These are phyloP conservation scores for Alliaria petiolata DNA, from an alignment of 345 rosid genomes.

Conservation along the genomic window DNA sequence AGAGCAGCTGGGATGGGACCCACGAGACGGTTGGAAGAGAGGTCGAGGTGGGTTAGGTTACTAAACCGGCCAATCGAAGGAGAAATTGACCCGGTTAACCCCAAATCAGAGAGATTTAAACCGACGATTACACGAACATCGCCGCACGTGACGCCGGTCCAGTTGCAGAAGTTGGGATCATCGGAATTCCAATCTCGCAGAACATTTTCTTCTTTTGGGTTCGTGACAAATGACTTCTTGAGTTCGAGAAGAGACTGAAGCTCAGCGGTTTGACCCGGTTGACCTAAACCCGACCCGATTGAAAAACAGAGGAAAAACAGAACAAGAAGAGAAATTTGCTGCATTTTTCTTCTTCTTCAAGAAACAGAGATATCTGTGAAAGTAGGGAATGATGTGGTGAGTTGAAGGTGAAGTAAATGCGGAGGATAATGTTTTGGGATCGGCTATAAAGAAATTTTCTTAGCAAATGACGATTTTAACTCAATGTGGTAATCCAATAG, in stretches of 20 bases:
- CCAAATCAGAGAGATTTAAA: slow-evolving; percentile 59
- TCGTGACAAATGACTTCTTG: slow-evolving; percentile 38
- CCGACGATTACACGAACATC: slow-evolving; percentile 40
- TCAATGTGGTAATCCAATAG: no score
- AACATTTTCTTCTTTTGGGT: slow-evolving; percentile 42
- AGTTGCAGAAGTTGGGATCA: slow-evolving; percentile 44
- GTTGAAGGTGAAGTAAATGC: slow-evolving; percentile 24
- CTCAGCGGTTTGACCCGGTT: slow-evolving; percentile 4
- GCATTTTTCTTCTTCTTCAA: slow-evolving; percentile 8
- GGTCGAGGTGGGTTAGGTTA: slow-evolving; percentile 59
- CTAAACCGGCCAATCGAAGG: slow-evolving; percentile 40
- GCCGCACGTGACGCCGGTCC: slow-evolving; percentile 76
- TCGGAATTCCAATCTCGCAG: slow-evolving; percentile 54
- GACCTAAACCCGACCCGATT: neutral
- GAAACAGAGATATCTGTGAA: neutral
- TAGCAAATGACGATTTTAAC: no score
- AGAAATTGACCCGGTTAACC: slow-evolving; percentile 63
- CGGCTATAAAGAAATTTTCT: neutral
- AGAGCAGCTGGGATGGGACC: slow-evolving; percentile 64
- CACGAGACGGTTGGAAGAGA: slow-evolving; percentile 54
- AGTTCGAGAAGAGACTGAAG: slow-evolving; percentile 16
- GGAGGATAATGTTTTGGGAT: slow-evolving; percentile 9
- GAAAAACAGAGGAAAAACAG: slow-evolving; percentile 11
- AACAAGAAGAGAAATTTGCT: slow-evolving; percentile 1
- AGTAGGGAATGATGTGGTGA: neutral